Evolutionary conservation across 345 rosid genomes (phyloP).

Genomic region (Lumnitzera littorea): DNA sequence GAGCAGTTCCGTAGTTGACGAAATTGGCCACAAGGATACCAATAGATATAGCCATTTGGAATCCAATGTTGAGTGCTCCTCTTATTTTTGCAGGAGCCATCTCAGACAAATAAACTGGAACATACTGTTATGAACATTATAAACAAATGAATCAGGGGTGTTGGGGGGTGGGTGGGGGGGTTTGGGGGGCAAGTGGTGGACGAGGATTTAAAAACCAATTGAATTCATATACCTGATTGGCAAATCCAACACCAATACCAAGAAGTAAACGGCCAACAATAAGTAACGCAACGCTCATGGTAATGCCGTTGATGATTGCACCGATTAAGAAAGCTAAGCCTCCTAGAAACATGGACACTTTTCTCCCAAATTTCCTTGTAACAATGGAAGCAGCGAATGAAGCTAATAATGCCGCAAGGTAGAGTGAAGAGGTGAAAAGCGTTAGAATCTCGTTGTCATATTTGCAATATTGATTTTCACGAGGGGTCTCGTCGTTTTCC

Average conservation of each 20-base stretch:
- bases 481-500: slow-evolving; percentile 7
- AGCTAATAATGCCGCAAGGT: slow-evolving; percentile 62
- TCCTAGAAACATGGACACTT: slow-evolving; percentile 57
- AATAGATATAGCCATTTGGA: slow-evolving; percentile 67
- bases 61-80: slow-evolving; percentile 77
- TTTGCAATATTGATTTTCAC: slow-evolving; percentile 59
- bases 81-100: slow-evolving; percentile 71
- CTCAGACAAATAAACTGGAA: slow-evolving; percentile 72
- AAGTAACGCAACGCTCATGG: slow-evolving; percentile 39
- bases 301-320: slow-evolving; percentile 53
- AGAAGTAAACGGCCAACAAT: slow-evolving; percentile 68
- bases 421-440: slow-evolving; percentile 77
- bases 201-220: background rate
- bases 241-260: slow-evolving; percentile 80
- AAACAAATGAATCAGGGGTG: background rate
- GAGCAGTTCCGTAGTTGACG: slow-evolving; percentile 51
- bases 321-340: slow-evolving; percentile 54
- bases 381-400: slow-evolving; percentile 50
- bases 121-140: slow-evolving; percentile 26
- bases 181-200: too few species aligned
- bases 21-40: slow-evolving; percentile 65
- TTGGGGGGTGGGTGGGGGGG: too few species aligned
- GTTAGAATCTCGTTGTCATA: slow-evolving; percentile 58
- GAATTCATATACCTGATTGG: slow-evolving; percentile 55
- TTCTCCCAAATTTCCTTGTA: slow-evolving; percentile 56